Evolutionary conservation across 2,329 filamentous ascomycete species (phyloP), one percentile per base, ranked within the genome.

Genomic region (Colletotrichum eleusines): DNA sequence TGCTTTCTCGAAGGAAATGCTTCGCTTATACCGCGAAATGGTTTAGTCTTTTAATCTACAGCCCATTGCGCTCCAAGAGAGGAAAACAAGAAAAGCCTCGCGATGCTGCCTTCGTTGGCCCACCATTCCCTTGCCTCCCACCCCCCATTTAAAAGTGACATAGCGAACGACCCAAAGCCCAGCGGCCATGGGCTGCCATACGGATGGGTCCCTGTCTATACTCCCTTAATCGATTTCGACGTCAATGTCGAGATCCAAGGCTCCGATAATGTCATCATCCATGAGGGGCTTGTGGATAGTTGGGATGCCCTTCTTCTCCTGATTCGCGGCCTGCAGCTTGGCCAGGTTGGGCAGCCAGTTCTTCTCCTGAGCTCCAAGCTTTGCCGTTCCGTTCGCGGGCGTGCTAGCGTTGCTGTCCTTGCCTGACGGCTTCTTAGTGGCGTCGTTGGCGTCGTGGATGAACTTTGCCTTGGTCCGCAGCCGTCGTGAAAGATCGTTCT

Each of bases 221-320:
- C 14, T 26, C 40, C n/a, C 54, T 57, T 68, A 81, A 76, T 84
- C 94, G 75, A 97, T 94, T 75, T 97, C 94, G 76, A 97, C 91
- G 75, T 98, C 95, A 78, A 98, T 94, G 35, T 94, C 95, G 76
- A 98, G 83, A 79, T 98, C 96, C 84, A 98, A 84, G 33, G 90
- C 88, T 1, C 92, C 94, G 80, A 98, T 95, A 66, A 98, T 92
- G 77, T 98, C 96, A 78, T 98, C 96, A 73, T 97, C 95, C 85
- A 92, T 92, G 68, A 94, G 88, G 38, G 92, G 91, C 81, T 93
- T 91, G 77, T 95, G 93, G 59, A 94, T 92, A 16, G 90, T 90
- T 3, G 89, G 87, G 71, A 91, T 81, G 16, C 87, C 87, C 76
- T 88, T 89, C 81, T 88, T 89, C 74, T 90, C 86, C 69, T 81